These are phyloP conservation scores for Ophiocordyceps australis DNA, from an alignment of 2,329 filamentous ascomycete genomes.

Conservation along the genomic window DNA sequence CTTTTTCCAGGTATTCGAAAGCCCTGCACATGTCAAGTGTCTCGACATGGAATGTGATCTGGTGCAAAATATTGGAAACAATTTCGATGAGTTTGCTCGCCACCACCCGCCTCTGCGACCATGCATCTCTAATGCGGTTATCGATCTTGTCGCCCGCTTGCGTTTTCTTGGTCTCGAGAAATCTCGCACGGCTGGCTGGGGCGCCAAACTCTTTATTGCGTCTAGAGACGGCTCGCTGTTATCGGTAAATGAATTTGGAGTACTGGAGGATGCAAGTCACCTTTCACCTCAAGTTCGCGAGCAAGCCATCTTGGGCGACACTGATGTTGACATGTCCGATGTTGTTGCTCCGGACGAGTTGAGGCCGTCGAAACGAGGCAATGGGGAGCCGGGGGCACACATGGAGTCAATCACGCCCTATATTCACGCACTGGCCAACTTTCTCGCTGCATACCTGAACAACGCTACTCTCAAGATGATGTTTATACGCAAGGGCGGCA, in stretches of 20 bases:
- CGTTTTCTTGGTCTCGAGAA: constrained; percentile 54
- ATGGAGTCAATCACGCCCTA: constrained; percentile 40
- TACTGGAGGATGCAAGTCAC: constrained; percentile 8
- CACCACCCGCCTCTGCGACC: constrained; percentile 77
- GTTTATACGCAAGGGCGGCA: constrained; percentile 64
- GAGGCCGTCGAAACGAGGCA: constrained; percentile 3
- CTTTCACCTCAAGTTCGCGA: constrained; percentile 19
- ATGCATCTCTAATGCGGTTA: constrained; percentile 66
- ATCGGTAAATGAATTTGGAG: constrained; percentile 32
- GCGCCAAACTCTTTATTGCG: constrained; percentile 57
- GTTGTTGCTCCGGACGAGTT: constrained; percentile 10
- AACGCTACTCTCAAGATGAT: constrained; percentile 54
- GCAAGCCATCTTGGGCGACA: constrained; percentile 14
- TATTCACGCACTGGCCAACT: constrained; percentile 57
- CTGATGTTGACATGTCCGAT: constrained; percentile 52
- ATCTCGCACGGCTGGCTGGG: constrained; percentile 51
- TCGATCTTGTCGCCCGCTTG: constrained; percentile 77
- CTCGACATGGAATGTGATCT: constrained; percentile 57
- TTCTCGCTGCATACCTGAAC: constrained; percentile 55
- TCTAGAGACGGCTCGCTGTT: constrained; percentile 35
- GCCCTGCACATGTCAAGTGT: constrained; percentile 68
- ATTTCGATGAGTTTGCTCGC: constrained; percentile 85
- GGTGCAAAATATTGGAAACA: constrained; percentile 56
- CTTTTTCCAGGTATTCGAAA: constrained; percentile 95
- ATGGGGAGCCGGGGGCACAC: constrained; percentile 8